Evolutionary conservation across 2,329 filamentous ascomycete genomes (phyloP).

Genomic region (Rhexocercosporidium sp.): DNA sequence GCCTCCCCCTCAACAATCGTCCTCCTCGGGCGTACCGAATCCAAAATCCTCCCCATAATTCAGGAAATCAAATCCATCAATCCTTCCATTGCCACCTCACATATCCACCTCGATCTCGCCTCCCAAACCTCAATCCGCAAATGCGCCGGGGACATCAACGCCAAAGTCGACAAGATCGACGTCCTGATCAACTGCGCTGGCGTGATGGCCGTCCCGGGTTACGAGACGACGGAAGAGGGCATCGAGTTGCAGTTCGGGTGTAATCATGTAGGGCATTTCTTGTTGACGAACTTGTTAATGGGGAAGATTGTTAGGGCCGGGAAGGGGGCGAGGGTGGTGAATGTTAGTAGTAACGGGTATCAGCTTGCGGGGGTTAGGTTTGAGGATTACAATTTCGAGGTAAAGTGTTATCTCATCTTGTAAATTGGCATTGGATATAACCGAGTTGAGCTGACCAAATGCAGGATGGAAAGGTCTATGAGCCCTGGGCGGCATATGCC

Average conservation of each 20-base stretch:
- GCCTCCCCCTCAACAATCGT: conserved; percentile 27
- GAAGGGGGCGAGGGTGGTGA: conserved; percentile 42
- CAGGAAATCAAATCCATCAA: conserved; percentile 19
- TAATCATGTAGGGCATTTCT: conserved; percentile 41
- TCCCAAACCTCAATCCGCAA: conserved; percentile 47
- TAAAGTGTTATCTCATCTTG: background rate
- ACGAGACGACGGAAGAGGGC: conserved; percentile 44
- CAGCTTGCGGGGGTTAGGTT: conserved; percentile 44
- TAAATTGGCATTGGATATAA: too few species aligned
- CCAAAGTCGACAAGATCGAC: conserved; percentile 45
- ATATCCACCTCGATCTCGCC: conserved; percentile 44
- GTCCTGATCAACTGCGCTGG: conserved; percentile 51
- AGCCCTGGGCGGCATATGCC: conserved; percentile 47
- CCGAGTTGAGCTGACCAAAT: conserved; percentile 40
- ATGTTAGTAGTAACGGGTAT: conserved; percentile 47
- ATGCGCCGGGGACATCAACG: conserved; percentile 46
- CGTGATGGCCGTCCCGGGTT: conserved; percentile 46
- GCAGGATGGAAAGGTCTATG: conserved; percentile 28
- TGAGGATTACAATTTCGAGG: conserved; percentile 48
- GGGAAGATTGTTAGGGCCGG: conserved; percentile 30
- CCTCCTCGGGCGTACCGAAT: conserved; percentile 26
- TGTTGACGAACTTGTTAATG: conserved; percentile 40
- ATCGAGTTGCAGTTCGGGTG: conserved; percentile 42
- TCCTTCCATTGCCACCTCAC: conserved; percentile 19
- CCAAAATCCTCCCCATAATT: conserved; percentile 26